Percentiles rank a stretch among this genome's conserved stretches.
Evolutionary conservation across 331 rosid species (phyloP).

Genomic region (Ulmus americana): DNA sequence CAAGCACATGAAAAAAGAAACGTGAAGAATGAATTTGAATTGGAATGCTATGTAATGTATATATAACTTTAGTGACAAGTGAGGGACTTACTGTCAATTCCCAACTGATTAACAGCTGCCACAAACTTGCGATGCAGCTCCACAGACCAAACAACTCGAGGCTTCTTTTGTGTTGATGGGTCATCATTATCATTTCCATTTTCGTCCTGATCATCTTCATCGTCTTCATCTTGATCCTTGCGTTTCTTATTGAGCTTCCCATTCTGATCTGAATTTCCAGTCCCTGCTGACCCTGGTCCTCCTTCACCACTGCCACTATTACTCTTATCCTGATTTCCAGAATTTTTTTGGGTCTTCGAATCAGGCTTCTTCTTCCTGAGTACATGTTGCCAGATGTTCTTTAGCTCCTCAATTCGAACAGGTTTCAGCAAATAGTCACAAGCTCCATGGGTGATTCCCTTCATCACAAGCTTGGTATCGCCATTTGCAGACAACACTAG

Average conservation of each 20-base stretch:
- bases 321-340: constrained; percentile 40
- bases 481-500: constrained; percentile 88
- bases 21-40: neutral
- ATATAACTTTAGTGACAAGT: constrained; percentile 3
- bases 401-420: constrained; percentile 82
- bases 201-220: constrained; percentile 60
- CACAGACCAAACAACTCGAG: constrained; percentile 97
- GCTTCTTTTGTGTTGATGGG: constrained; percentile 76
- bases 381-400: constrained; percentile 98
- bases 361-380: constrained; percentile 71
- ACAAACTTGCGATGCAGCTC: constrained; percentile 94
- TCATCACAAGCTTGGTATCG: constrained; percentile 80
- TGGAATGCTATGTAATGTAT: neutral
- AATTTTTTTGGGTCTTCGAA: constrained; percentile 50
- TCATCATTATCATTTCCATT: constrained; percentile 62
- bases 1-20: neutral
- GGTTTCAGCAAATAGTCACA: constrained; percentile 95
- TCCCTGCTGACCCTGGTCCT: constrained; percentile 37
- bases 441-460: constrained; percentile 92
- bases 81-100: constrained; percentile 82
- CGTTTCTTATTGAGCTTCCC: constrained; percentile 61
- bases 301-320: constrained; percentile 36
- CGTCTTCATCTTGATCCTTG: constrained; percentile 76
- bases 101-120: constrained; percentile 82
- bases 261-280: constrained; percentile 49